Percentiles rank a stretch among this genome's conserved stretches.
Conservation (phyloP, 306 rosid species). For the Casuarina equisetifolia region DNA sequence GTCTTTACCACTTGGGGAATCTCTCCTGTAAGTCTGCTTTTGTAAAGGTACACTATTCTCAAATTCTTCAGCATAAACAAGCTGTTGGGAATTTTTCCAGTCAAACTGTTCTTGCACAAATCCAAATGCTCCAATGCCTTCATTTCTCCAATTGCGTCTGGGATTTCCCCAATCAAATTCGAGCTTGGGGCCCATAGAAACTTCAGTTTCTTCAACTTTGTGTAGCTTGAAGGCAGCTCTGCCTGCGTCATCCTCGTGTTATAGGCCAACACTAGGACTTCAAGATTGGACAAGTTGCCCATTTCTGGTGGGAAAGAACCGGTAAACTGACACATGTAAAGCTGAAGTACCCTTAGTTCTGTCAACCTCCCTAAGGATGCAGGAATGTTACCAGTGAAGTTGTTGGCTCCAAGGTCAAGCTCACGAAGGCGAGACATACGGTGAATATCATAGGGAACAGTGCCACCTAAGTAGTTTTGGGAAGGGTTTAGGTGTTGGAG, state of each 20-base stretch:
- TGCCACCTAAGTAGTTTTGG: constrained; percentile 47
- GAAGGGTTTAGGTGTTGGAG: constrained; percentile 47
- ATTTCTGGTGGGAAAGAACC: constrained; percentile 60
- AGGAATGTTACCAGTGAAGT: constrained; percentile 64
- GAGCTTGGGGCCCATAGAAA: constrained; percentile 20
- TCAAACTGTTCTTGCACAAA: constrained; percentile 34
- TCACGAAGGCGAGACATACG: constrained; percentile 33
- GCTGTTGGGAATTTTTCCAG: constrained; percentile 51
- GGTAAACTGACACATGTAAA: constrained; percentile 26
- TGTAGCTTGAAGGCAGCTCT: constrained; percentile 38
- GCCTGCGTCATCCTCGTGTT: constrained; percentile 25
- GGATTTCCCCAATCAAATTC: constrained; percentile 63
- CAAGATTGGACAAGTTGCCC: constrained; percentile 59
- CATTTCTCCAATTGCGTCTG: constrained; percentile 51
- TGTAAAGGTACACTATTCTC: constrained; percentile 33
- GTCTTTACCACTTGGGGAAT: constrained; percentile 53
- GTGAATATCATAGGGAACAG: constrained; percentile 49
- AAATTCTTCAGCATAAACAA: constrained; percentile 53
- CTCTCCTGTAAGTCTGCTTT: constrained; percentile 51
- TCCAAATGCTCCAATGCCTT: constrained; percentile 51
- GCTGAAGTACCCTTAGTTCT: constrained; percentile 39
- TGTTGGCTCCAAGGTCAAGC: constrained; percentile 45
- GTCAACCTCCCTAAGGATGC: constrained; percentile 40
- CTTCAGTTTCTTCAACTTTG: constrained; percentile 55
- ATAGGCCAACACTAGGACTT: constrained; percentile 29